Evolutionary conservation across 805 yeast species (phyloP), one percentile per base, ranked within the genome.

Genomic region (Candida broadrunensis): DNA sequence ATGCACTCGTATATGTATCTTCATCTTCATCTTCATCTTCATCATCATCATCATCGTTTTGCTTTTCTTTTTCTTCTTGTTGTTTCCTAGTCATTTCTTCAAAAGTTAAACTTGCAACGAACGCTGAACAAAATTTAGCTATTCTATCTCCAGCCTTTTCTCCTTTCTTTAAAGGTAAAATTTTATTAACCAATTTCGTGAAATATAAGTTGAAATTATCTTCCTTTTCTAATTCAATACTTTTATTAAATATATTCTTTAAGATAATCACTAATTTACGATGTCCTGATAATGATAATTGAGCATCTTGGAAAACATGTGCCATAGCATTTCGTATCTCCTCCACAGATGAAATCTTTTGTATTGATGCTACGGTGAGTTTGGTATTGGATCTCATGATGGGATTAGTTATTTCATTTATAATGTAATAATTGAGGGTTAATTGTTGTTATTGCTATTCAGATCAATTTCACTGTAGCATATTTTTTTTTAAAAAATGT

Each of bases 291-390:
- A 82, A 71, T 2, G 87, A 73, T 17, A 63, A 47, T 54, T 89
- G 97, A 0, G 93, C 86, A 42, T 83, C 91, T 54, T 85, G 91
- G 54, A 89, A 89, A 3, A 82, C 80, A 42, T 75, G 80, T 1
- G 85, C 80, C 51, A 83, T 65, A 3, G 85, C 78, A 20, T 33
- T 38, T 27, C 51, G 40, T 17, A 65, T 47, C 26, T 57, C 63
- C 13, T 54, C 61, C 2, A 54, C 43, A 9, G 48, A 43, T 2
- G 37, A 40, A n/a, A 58, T 51, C 35, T 44, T 32, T 45, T 44
- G 46, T 24, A 58, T 54, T 8, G 57, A 50, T 8, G 42, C 42
- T 16, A 49, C 35, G 5, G 52, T 46, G 5, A 52, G 53, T 19
- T 38, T 44, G 13, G 18, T 15, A 5, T n/a, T 29, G 18, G 32